Evolutionary conservation across 108 stramenopile species (phyloP).

Genomic region (Chaetoceros muelleri): DNA sequence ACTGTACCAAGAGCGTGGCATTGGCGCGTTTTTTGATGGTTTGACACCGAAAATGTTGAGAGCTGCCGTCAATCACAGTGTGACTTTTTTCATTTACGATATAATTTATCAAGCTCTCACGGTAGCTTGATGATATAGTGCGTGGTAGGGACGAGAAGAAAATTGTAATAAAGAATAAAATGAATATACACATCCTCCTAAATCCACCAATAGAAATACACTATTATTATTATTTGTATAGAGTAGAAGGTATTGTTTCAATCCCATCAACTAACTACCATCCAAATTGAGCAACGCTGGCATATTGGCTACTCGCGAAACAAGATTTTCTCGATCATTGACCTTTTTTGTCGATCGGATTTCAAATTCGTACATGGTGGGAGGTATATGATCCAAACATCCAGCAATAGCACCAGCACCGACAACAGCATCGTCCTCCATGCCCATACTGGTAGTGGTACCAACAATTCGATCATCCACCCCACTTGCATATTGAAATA

Average conservation of each 20-base stretch:
- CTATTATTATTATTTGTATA: too few species aligned
- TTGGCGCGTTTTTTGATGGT: constrained; percentile 31
- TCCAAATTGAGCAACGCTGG: constrained; percentile 71
- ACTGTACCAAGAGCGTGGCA: constrained; percentile 23
- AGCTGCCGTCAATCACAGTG: constrained; percentile 39
- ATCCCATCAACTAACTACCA: too few species aligned
- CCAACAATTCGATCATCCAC: constrained; percentile 64
- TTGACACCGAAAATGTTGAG: constrained; percentile 35
- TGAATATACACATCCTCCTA: too few species aligned
- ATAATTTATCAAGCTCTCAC: constrained; percentile 4
- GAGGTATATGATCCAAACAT: constrained; percentile 4
- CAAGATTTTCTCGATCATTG: constrained; percentile 76
- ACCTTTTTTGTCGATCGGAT: constrained; percentile 60
- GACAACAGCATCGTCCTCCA: neutral
- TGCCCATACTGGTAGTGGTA: too few species aligned
- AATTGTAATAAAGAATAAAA: too few species aligned
- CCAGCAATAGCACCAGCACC: constrained; percentile 5
- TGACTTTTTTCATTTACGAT: constrained; percentile 35
- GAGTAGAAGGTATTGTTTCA: too few species aligned
- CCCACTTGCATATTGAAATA: constrained; percentile 61
- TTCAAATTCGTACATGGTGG: constrained; percentile 72
- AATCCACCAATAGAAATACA: too few species aligned
- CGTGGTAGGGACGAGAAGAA: too few species aligned
- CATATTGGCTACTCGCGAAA: constrained; percentile 69
- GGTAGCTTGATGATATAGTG: neutral